These are phyloP conservation scores for Yamadazyma atmosphaerica DNA, from an alignment of 1,139 yeast species.

Conservation along the genomic window DNA sequence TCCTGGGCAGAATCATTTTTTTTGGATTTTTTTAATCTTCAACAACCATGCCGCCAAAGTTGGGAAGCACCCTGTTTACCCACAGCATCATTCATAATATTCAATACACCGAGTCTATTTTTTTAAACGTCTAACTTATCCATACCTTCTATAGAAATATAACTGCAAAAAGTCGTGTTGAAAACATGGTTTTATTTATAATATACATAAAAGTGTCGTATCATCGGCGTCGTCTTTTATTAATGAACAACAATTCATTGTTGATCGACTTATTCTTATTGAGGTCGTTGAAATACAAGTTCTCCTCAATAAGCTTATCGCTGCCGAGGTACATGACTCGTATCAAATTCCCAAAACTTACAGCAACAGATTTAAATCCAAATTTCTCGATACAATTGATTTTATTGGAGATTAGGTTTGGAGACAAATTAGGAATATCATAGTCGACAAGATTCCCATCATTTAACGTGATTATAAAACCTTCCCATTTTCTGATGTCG, in stretches of 20 bases:
- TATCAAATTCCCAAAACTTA: conserved; percentile 70
- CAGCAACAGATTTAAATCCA: conserved; percentile 77
- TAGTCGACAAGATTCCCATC: conserved; percentile 62
- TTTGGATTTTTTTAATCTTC: no score
- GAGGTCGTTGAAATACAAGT: conserved; percentile 36
- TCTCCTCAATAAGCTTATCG: conserved; percentile 44
- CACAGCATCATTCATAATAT: no score
- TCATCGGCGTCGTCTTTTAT: conserved; percentile 41
- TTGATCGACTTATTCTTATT: conserved; percentile 15
- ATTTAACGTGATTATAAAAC: conserved; percentile 67
- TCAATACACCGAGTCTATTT: no score
- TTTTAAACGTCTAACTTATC: no score
- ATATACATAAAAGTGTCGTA: background rate
- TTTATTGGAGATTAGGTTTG: conserved; percentile 38
- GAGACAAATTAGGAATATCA: conserved; percentile 47
- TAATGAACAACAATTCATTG: conserved; percentile 48
- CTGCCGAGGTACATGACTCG: conserved; percentile 74
- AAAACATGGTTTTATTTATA: no score
- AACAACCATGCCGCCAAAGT: no score
- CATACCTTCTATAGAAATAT: no score
- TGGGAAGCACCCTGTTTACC: no score
- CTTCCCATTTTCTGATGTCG: conserved; percentile 55
- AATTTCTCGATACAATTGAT: conserved; percentile 52
- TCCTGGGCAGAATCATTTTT: conserved; percentile 93
- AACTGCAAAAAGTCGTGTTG: no score